These are phyloP conservation scores for Warburgia ugandensis DNA, from an alignment of 164 flowering plant species.

Conservation along the genomic window DNA sequence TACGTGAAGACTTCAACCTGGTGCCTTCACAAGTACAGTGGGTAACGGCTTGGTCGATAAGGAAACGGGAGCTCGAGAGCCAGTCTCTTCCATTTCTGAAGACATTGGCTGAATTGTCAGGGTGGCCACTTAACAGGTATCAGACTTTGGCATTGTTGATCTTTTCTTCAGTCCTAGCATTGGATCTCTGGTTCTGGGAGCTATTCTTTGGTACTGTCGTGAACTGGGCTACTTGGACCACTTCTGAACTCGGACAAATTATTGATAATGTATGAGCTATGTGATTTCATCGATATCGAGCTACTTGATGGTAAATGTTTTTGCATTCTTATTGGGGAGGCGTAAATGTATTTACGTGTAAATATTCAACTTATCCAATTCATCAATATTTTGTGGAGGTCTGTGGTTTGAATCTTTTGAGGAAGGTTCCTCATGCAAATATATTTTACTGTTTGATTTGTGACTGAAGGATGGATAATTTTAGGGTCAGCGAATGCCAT, in stretches of 20 bases:
- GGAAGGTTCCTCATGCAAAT: no score
- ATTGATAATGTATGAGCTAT: conserved; percentile 22
- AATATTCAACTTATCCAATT: background rate
- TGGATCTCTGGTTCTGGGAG: conserved; percentile 98
- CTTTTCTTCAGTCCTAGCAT: conserved; percentile 69
- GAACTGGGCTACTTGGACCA: conserved; percentile 45
- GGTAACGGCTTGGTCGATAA: conserved; percentile 96
- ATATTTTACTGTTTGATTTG: no score
- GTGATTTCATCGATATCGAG: conserved; percentile 2
- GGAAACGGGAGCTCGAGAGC: conserved; percentile 37
- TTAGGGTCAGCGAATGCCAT: no score
- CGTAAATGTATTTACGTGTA: conserved; percentile 1
- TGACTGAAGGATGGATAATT: no score
- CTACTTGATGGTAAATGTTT: background rate
- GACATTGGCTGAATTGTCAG: conserved; percentile 56
- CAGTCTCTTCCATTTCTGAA: conserved; percentile 61
- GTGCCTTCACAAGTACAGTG: conserved; percentile 66
- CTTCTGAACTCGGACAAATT: conserved; percentile 33
- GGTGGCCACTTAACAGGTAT: conserved; percentile 91
- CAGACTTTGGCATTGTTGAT: conserved; percentile 82
- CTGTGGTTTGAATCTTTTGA: no score
- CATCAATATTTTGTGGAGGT: background rate
- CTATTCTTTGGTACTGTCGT: conserved; percentile 62
- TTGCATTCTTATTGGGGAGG: background rate
- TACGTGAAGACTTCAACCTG: conserved; percentile 72